Percentiles rank a stretch among this genome's conserved stretches.
phyloP scores from a whole-genome alignment of 345 rosid species.

The Draba incana region DNA sequence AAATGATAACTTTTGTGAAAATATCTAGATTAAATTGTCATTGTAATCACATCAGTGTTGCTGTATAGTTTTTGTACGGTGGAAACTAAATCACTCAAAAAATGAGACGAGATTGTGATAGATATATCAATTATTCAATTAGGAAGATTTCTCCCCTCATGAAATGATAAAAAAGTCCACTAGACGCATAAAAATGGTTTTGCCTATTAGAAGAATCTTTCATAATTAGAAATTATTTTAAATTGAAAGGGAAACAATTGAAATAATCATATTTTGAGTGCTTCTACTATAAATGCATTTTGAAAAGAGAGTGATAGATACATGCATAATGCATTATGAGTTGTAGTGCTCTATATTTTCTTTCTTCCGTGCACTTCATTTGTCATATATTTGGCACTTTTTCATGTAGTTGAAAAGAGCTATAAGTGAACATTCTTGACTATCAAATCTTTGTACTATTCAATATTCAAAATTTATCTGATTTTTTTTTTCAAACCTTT shows the following conservation, averaged over 20 bases:
- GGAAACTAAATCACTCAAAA: not conserved
- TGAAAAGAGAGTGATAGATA: conserved; percentile 22
- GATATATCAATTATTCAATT: conserved; percentile 1
- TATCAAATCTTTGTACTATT: not conserved
- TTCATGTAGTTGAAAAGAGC: conserved; percentile 7
- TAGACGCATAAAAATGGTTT: not conserved
- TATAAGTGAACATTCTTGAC: conserved; percentile 24
- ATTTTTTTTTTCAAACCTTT: too few species aligned
- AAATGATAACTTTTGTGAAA: too few species aligned
- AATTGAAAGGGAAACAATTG: conserved; percentile 1
- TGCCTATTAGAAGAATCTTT: not conserved
- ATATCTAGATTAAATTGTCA: not conserved
- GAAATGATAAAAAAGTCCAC: conserved; percentile 24
- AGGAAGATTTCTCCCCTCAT: not conserved
- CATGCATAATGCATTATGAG: conserved; percentile 18
- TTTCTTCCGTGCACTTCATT: conserved; percentile 15
- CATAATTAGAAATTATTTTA: not conserved
- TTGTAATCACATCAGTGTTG: not conserved
- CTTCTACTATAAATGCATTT: conserved; percentile 1
- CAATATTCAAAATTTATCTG: not conserved
- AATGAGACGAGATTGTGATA: conserved; percentile 2
- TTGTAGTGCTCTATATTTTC: conserved; percentile 10
- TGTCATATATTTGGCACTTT: conserved; percentile 7
- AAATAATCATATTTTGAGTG: not conserved
- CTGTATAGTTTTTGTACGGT: not conserved